These are phyloP conservation scores for Talaromyces wortmannii DNA, from an alignment of 495 filamentous ascomycete genomes.

Conservation along the genomic window DNA sequence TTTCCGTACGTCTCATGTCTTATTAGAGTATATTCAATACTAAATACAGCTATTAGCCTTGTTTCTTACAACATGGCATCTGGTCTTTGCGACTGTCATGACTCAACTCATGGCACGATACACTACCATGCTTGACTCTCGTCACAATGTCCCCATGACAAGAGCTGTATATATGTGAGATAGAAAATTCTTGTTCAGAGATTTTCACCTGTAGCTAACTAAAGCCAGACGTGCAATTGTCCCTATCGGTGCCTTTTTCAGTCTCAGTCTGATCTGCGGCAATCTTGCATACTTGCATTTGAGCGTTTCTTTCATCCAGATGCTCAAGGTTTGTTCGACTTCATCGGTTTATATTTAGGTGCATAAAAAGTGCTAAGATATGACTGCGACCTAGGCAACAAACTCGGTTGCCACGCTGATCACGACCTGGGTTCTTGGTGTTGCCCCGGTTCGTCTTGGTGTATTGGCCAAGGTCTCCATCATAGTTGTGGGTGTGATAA, in stretches of 20 bases:
- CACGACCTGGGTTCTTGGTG: conserved; percentile 68
- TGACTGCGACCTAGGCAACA: conserved; percentile 51
- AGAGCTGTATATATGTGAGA: conserved; percentile 66
- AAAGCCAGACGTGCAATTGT: conserved; percentile 59
- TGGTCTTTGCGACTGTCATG: conserved; percentile 76
- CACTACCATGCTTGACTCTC: conserved; percentile 72
- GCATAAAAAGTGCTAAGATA: background rate
- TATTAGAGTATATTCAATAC: background rate
- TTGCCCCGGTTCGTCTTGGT: conserved; percentile 62
- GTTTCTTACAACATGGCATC: conserved; percentile 83
- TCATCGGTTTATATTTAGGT: background rate
- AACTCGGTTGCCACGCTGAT: conserved; percentile 83
- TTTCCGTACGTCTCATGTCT: background rate
- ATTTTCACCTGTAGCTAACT: conserved; percentile 2
- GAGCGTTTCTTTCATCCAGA: conserved; percentile 87
- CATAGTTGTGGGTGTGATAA: conserved; percentile 79
- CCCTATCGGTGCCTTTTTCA: conserved; percentile 85
- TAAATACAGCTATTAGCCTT: conserved; percentile 29
- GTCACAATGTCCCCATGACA: conserved; percentile 83
- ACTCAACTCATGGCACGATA: conserved; percentile 79
- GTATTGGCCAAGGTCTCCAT: conserved; percentile 73
- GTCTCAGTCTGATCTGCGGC: conserved; percentile 82
- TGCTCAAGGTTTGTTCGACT: conserved; percentile 65
- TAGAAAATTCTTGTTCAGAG: background rate
- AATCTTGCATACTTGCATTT: conserved; percentile 87